Base-by-base conservation (phyloP, 805 yeast species). In the Hermanozyma aechmeae region DNA sequence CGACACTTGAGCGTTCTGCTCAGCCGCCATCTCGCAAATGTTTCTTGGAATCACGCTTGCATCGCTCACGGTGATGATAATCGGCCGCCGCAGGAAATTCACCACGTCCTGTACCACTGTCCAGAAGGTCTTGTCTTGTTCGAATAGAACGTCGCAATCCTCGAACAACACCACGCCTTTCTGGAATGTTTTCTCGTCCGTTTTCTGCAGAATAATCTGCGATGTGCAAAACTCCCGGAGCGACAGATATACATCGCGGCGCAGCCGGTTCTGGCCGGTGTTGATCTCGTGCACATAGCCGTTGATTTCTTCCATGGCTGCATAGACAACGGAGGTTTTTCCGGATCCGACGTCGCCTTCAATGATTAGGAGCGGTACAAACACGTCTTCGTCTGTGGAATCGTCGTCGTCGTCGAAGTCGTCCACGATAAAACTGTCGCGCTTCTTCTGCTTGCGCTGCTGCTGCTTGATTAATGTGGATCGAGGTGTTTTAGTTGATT, bases 261-360 rank as follows among this genome's bases (percentile, higher is more conserved):
- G 72, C 1, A 85, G 71, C 46, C 97, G 62, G 18, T 72, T 59
- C 40, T 73, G 78, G n/a, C 85, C 72, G 0, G 86, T 61, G 49
- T 83, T 84, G 16, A 87, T 63, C 48, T 89, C 97, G 48, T 81
- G 79, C 3, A 87, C 80, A 41, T 76, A 81, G 0, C 87, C 87
- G 13, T 63, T 59, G 7, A 77, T 39, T 25, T 73, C 75, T 7
- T 70, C 58, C 46, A 80, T 73, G 3, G 79, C 68, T 0, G 93
- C 72, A 39, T 81, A 71, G 0, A 89, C 63, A 0, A 86, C 53
- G 0, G 85, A 65, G 1, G 92, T 78, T 48, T 89, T 89, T 3
- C 96, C 93, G 8, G 73, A 62, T 0, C 95, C 94, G 0, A 64
- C 47, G 0, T 76, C 72, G 0, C 98, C 98, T 32, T 66, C 59